Conservation (phyloP, 2,329 filamentous ascomycete genomes). For the Ophiocordyceps australis region DNA sequence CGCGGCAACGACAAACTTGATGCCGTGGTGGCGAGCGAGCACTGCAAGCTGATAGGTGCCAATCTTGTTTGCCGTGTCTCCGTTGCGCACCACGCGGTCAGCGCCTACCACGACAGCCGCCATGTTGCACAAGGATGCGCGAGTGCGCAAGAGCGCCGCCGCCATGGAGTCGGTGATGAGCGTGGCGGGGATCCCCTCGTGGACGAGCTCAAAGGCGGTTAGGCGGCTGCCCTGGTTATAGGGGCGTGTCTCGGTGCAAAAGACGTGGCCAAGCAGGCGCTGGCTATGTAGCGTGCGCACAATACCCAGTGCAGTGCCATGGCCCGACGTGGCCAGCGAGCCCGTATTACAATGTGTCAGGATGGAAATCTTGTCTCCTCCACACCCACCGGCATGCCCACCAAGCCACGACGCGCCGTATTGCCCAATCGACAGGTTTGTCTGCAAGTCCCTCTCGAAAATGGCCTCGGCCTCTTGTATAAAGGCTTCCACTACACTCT, state of each 20-base stretch:
- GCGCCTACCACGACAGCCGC: slow-evolving; percentile 84
- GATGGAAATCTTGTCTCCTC: slow-evolving; percentile 46
- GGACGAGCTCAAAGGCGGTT: slow-evolving; percentile 92
- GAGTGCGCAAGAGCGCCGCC: slow-evolving; percentile 55
- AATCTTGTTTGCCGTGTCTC: slow-evolving; percentile 97
- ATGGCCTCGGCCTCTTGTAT: slow-evolving; percentile 71
- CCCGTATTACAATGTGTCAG: slow-evolving; percentile 97
- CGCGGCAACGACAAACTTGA: slow-evolving; percentile 90
- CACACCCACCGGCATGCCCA: slow-evolving; percentile 30
- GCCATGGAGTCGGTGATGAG: slow-evolving; percentile 96
- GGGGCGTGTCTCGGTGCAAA: slow-evolving; percentile 90
- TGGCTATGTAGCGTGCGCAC: slow-evolving; percentile 63
- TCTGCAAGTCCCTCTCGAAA: slow-evolving; percentile 67
- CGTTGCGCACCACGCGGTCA: slow-evolving; percentile 87
- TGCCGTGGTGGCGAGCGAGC: slow-evolving; percentile 69
- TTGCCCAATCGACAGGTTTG: slow-evolving; percentile 73
- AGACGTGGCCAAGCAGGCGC: slow-evolving; percentile 58
- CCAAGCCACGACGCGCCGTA: slow-evolving; percentile 73
- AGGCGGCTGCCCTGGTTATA: slow-evolving; percentile 96
- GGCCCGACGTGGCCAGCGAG: slow-evolving; percentile 91
- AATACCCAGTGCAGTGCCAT: slow-evolving; percentile 87
- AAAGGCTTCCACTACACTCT: slow-evolving; percentile 48
- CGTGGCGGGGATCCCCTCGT: slow-evolving; percentile 79
- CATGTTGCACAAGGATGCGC: slow-evolving; percentile 47
- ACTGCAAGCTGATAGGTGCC: slow-evolving; percentile 88